Base-by-base conservation (phyloP, 495 filamentous ascomycete genomes). In the Penicillium subrubescens region DNA sequence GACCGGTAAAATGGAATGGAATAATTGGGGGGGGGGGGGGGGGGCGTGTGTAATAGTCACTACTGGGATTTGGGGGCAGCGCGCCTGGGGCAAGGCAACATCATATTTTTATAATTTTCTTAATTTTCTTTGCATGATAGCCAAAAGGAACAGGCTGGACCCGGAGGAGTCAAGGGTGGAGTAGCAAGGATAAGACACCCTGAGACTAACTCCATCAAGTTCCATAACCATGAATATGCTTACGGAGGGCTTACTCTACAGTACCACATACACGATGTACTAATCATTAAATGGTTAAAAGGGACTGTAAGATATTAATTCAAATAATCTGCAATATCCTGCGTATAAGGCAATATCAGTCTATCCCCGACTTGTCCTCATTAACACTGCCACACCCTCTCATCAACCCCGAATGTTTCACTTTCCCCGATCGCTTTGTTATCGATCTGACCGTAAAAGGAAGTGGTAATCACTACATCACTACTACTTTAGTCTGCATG, bases 121-220 rank as follows among this genome's bases (percentile, higher is more conserved):
- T 12, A 35, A 8, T 35, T 44, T 44, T 44, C 41, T 44, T 44
- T 17, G n/a, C 29, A 52, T 52, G 23, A 52, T 8, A 31, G 50
- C 23, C 19, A 52, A 34, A 21, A 19, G 29, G 29, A 35, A 34
- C 17, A 33, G 29, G 52, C 52, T 55, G 51, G 51, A 7, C 12
- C 25, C 6, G 11, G 14, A 8, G 25, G 51, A 27, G 51, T 27
- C 25, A 2, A 12, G 31, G 33, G 51, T 17, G 29, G 50, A 53
- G 31, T 12, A 53, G 50, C 25, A 53, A 55, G 27, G 29, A 52
- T 52, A 31, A 52, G 27, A 52, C 48, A 31, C 48, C 44, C 44
- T 48, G 44, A 48, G 44, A 25, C 44, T 48, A 48, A 52, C 48
- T 52, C 48, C 48, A 52, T 52, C 23, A 52, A 29, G 48, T 31